Base-by-base conservation (phyloP, 2,329 filamentous ascomycete genomes). In the Trichoderma cornu-damae region DNA sequence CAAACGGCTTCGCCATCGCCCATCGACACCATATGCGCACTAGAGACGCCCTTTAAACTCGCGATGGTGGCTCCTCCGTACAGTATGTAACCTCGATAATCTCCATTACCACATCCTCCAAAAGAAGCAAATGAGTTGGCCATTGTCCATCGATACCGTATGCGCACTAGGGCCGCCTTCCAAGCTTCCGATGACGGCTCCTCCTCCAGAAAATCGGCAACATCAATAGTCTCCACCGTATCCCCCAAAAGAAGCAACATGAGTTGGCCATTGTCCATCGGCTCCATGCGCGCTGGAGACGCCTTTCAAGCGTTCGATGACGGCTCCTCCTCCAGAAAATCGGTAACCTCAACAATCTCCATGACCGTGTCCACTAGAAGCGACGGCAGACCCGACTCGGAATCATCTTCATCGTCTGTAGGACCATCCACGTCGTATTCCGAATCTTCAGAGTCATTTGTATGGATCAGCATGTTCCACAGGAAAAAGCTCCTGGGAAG, bases 401-500 rank as follows among this genome's bases (percentile, higher is more conserved):
- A 60, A 1, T 66, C 62, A 14, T 70, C 68, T 2, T 69, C 67
- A 28, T 66, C 66, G 5, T 63, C 65, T 24, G 59, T 59, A 5
- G 43, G 61, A 12, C 67, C 67, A 14, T 67, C 66, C 64, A 66
- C 63, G 37, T 65, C 67, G 2, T 60, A 66, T 38, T 70, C 68
- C 0, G 61, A 61, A 9, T 64, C 49, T 18, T 65, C 51, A 26
- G 57, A 60, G 24, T 64, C 62, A 7, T 61, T 61, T 58, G 61
- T 55, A 32, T 62, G 55, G 18, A 69, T 59, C 16, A 61, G 61
- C n/a, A 61, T 66, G 38, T 66, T 64, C 7, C 68, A 64, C 3
- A 69, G 30, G 26, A 71, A 63, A n/a, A 70, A 69, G 12, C 70
- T 67, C 6, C 59, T 65, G 6, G 68, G 64, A 3, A 73, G 65